These are phyloP conservation scores for Lactifluus piperatus DNA, from an alignment of 768 basidiomycete species.

Conservation along the genomic window DNA sequence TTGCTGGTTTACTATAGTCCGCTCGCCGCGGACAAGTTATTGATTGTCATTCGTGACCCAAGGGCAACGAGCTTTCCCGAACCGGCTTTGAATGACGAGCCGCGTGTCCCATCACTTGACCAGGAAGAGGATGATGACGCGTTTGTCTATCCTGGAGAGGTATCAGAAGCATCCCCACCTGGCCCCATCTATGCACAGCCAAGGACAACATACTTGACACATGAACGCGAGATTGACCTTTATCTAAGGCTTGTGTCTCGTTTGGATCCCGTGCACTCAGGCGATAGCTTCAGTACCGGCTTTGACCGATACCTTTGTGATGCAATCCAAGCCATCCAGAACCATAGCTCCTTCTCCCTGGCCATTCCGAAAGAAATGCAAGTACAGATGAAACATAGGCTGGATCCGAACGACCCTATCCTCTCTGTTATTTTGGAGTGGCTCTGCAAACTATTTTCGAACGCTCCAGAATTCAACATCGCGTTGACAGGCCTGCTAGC, in stretches of 20 bases:
- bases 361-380: constrained; percentile 34
- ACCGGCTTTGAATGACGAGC: constrained; percentile 30
- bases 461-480: constrained; percentile 81
- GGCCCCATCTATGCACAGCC: constrained; percentile 43
- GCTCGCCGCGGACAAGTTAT: constrained; percentile 53
- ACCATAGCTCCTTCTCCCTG: constrained; percentile 48
- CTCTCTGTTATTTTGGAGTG: constrained; percentile 61
- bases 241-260: constrained; percentile 75
- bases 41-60: constrained; percentile 61
- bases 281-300: constrained; percentile 73
- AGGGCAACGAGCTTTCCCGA: constrained; percentile 68
- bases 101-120: constrained; percentile 15
- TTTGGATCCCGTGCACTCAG: constrained; percentile 58
- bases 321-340: constrained; percentile 58
- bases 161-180: constrained; percentile 7
- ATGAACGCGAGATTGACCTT: constrained; percentile 76
- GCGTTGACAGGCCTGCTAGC: constrained; percentile 78
- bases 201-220: constrained; percentile 66
- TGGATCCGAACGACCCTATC: constrained; percentile 72
- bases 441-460: constrained; percentile 72
- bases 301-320: constrained; percentile 80
- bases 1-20: constrained; percentile 64
- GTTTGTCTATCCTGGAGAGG: constrained; percentile 37
- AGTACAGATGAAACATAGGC: constrained; percentile 53
- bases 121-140: constrained; percentile 37